Percentiles rank a stretch among this genome's conserved stretches.
Evolutionary conservation across 2,329 filamentous ascomycete genomes (phyloP).

Genomic region (Cladorrhinum sp.): DNA sequence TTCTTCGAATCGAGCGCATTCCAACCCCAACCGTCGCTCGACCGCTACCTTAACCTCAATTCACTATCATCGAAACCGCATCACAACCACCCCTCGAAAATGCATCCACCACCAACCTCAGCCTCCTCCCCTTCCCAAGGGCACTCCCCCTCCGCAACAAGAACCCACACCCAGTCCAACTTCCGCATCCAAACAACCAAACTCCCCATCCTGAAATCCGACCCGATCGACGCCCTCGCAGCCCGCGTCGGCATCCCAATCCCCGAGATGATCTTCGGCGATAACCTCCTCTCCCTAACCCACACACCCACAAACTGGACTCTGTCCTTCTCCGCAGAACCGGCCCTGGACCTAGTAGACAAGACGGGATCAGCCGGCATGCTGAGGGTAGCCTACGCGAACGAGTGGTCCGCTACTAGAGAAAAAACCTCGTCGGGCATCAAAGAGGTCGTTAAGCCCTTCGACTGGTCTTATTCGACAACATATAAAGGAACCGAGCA

Average conservation of each 20-base stretch:
- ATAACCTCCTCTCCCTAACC: constrained; percentile 77
- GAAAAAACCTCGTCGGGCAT: constrained; percentile 83
- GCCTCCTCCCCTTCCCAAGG: constrained; percentile 34
- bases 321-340: constrained; percentile 77
- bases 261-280: constrained; percentile 99
- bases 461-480: constrained; percentile 97
- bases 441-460: constrained; percentile 90
- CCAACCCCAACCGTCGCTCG: too few species aligned
- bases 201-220: constrained; percentile 89
- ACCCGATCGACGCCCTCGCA: constrained; percentile 82
- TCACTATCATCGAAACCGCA: background rate
- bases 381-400: constrained; percentile 90
- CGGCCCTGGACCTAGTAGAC: constrained; percentile 86
- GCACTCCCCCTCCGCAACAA: constrained; percentile 53
- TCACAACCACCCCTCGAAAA: background rate
- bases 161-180: constrained; percentile 55
- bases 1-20: too few species aligned
- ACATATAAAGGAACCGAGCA: constrained; percentile 69
- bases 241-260: constrained; percentile 76
- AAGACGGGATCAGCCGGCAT: constrained; percentile 81
- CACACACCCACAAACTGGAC: constrained; percentile 75
- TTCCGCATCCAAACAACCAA: constrained; percentile 82
- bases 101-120: background rate
- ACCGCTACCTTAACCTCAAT: too few species aligned
- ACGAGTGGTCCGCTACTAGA: constrained; percentile 68